Percentiles rank a stretch among this genome's conserved stretches.
Evolutionary conservation across 768 basidiomycete genomes (phyloP).

Genomic region (Megacollybia marginata): DNA sequence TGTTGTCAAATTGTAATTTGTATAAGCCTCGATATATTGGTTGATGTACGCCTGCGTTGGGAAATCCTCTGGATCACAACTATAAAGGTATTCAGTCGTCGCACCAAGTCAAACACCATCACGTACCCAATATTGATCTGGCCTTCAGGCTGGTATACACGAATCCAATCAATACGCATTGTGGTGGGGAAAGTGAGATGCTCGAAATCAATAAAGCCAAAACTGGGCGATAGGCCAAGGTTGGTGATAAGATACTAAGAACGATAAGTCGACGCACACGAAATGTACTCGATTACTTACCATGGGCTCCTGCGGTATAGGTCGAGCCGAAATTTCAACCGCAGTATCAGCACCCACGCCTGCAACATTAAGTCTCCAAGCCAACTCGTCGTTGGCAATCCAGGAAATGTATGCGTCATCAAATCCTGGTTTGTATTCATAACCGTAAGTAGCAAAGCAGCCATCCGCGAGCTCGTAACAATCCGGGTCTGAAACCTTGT

Average conservation of each 20-base stretch:
- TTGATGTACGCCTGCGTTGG: conserved; percentile 77
- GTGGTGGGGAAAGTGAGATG: conserved; percentile 58
- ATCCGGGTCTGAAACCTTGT: conserved; percentile 23
- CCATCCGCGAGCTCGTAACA: conserved; percentile 37
- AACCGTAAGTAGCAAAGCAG: conserved; percentile 44
- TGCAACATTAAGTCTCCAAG: conserved; percentile 48
- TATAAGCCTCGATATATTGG: conserved; percentile 2
- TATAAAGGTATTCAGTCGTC: conserved; percentile 40
- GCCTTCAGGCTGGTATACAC: conserved; percentile 58
- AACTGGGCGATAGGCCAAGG: conserved; percentile 32
- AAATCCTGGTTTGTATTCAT: conserved; percentile 38
- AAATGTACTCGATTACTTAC: conserved; percentile 25
- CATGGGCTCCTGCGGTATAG: conserved; percentile 68
- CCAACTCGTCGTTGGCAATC: conserved; percentile 47
- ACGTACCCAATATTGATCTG: conserved; percentile 46
- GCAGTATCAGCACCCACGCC: conserved; percentile 43
- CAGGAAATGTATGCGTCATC: conserved; percentile 57
- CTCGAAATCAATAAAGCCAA: conserved; percentile 43
- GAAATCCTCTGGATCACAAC: conserved; percentile 64
- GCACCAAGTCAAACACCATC: conserved; percentile 39
- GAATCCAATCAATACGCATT: conserved; percentile 77
- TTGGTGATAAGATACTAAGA: conserved; percentile 62
- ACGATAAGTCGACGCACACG: conserved; percentile 2
- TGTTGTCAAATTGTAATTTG: conserved; percentile 71
- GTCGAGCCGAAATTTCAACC: conserved; percentile 49